Evolutionary conservation across 371 early-diverging fungal genomes (phyloP), one percentile per base, ranked within the genome.

Genomic region (Cokeromyces recurvatus): DNA sequence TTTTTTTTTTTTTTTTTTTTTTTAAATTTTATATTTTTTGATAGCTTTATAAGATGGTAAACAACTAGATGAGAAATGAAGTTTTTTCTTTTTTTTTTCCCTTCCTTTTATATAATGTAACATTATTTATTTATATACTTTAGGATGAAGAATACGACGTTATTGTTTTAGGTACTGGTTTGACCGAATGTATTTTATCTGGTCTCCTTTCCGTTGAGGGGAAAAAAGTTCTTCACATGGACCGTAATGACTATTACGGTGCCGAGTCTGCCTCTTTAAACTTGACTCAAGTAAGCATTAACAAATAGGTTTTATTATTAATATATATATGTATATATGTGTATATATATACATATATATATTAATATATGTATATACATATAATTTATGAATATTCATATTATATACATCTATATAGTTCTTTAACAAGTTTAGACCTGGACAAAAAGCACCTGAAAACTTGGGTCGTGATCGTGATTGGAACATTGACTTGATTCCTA

Each of bases 231-330:
- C 80, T 97, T 51, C 96, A 97, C 63, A 90, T 99, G 76, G 99
- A 99, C 76, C 85, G 94, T 49, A 98, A 99, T 69, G 88, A 96
- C 68, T 95, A 94, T 68, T 99, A 99, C 67, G 99, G 99, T 57
- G 97, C 91, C 49, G 96, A 97, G 47, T 83, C 90, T 49, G 96
- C 98, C 27, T 85, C 87, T 38, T 81, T 97, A 48, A 92, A 94
- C 79, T 80, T 97, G 63, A 83, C 92, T 39, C 94, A 94, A 80
- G 91, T 90, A 79, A 45, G 41, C 10, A n/a, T n/a, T 25, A 20
- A 41, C 6, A 27, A 25, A 27, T 16, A 25, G 9, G 0, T 6
- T 32, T 12, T 29, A 20, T 15, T 24, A 21, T 29, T n/a, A n/a
- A n/a, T n/a, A n/a, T n/a, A n/a, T n/a, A n/a, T n/a, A n/a, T n/a